phyloP scores from a whole-genome alignment of 305 asterid species.

The Rubia occidens region DNA sequence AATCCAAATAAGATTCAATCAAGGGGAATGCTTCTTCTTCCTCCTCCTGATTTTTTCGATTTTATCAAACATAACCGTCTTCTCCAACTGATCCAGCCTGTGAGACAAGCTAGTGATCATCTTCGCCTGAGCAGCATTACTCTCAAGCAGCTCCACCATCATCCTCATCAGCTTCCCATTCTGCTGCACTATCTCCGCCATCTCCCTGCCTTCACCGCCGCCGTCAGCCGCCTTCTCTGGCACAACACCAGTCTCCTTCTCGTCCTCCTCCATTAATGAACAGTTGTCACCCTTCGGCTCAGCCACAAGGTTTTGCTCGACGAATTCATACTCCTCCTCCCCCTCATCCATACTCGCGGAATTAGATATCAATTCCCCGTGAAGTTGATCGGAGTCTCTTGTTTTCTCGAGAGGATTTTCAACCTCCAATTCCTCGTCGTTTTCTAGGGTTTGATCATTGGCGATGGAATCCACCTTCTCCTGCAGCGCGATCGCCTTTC shows the following conservation, averaged over 20 bases:
- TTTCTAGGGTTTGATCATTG: background rate
- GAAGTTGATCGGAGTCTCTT: background rate
- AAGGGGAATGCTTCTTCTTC: constrained; percentile 25
- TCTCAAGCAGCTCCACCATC: constrained; percentile 45
- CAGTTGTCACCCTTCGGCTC: background rate
- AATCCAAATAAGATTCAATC: background rate
- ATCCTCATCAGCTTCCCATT: constrained; percentile 55
- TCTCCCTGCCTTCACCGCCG: constrained; percentile 8
- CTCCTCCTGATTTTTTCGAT: constrained; percentile 33
- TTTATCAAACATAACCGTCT: constrained; percentile 39
- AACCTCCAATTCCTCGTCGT: background rate
- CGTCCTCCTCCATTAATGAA: background rate
- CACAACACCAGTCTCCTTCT: constrained; percentile 8
- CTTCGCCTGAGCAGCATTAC: constrained; percentile 41
- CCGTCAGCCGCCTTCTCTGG: background rate
- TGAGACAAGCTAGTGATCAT: constrained; percentile 35
- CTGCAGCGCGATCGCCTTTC: constrained; percentile 60
- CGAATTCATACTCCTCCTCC: background rate
- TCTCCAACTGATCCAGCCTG: constrained; percentile 63
- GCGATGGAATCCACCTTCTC: constrained; percentile 51
- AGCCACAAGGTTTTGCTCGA: background rate
- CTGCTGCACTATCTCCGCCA: constrained; percentile 48
- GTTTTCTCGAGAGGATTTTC: background rate
- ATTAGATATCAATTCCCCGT: background rate
- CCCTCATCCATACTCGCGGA: no score